Base-by-base conservation (phyloP, 2,329 filamentous ascomycete genomes). In the Penicillium sp. region DNA sequence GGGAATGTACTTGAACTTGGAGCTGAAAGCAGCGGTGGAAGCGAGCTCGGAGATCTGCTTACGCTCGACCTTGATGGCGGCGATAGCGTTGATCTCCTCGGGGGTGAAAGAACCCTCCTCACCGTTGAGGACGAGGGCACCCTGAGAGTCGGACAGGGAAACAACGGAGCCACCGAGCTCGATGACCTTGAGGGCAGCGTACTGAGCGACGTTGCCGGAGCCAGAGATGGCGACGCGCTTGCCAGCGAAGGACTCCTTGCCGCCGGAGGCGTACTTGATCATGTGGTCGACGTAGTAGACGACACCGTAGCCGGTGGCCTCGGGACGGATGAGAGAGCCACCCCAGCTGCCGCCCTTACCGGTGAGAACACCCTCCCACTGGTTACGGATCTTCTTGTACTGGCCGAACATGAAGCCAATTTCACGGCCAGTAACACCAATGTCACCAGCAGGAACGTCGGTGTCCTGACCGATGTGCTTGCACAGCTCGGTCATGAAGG, bases 221-320 rank as follows among this genome's bases (percentile, higher is more conserved):
- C 94, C 94, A 42, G 94, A 96, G 75, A 99, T 88, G 74, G 93
- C 90, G 52, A 97, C 94, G 55, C 87, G 87, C 85, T 97, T 97
- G 77, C 91, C 93, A 59, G 83, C 76, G 80, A 95, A 95, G 63
- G 82, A 84, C 71, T 95, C 91, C 72, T 87, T 86, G 74, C 90
- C 90, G 56, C 79, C 78, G 21, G 81, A 81, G 64, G 90, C 89
- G 76, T 96, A 87, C 75, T 88, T 80, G 71, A 97, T 92, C 92
- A 96, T 96, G 82, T 95, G 89, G 66, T 88, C 83, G 71, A 96
- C 90, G 74, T 96, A 95, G 85, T 97, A 97, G 74, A 96, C 87
- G 56, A 96, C 85, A 76, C 94, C 94, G 78, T 90, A 97, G 55
- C 94, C 94, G 52, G 94, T 99, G 66, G 94, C 94, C 83, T 99